Percentiles rank a stretch among this genome's conserved stretches.
Evolutionary conservation across 306 rosid genomes (phyloP).

Genomic region (Malus domestica): DNA sequence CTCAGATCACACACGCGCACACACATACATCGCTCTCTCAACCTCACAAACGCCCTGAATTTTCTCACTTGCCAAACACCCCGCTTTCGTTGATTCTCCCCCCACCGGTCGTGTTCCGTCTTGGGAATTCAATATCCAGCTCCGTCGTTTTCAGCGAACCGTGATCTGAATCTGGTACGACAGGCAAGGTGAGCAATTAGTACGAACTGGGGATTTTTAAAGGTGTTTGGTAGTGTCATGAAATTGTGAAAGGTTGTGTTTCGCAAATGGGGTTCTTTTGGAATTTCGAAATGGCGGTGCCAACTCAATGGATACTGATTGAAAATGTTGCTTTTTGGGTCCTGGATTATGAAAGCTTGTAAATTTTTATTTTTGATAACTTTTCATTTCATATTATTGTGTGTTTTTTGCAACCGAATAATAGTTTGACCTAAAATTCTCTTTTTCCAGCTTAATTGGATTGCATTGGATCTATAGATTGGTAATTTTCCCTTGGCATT

Average conservation of each 20-base stretch:
- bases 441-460: neutral
- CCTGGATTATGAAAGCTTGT: neutral
- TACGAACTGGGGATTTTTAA: neutral
- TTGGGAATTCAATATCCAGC: neutral
- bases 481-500: neutral
- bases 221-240: neutral
- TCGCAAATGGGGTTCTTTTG: neutral
- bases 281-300: neutral
- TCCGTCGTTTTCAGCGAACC: neutral
- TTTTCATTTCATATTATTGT: neutral
- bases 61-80: neutral
- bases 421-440: neutral
- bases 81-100: neutral
- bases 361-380: neutral
- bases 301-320: neutral
- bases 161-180: neutral
- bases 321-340: neutral
- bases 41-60: slow-evolving; percentile 12
- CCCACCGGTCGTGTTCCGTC: neutral
- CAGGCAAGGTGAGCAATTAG: slow-evolving; percentile 4
- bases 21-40: neutral
- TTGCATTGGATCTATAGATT: slow-evolving; percentile 12
- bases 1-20: neutral
- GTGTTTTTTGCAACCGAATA: neutral
- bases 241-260: neutral